Percentiles rank a stretch among this genome's conserved stretches.
Conservation (phyloP, 2,329 filamentous ascomycete species). For the Westerdykella aurantiaca region DNA sequence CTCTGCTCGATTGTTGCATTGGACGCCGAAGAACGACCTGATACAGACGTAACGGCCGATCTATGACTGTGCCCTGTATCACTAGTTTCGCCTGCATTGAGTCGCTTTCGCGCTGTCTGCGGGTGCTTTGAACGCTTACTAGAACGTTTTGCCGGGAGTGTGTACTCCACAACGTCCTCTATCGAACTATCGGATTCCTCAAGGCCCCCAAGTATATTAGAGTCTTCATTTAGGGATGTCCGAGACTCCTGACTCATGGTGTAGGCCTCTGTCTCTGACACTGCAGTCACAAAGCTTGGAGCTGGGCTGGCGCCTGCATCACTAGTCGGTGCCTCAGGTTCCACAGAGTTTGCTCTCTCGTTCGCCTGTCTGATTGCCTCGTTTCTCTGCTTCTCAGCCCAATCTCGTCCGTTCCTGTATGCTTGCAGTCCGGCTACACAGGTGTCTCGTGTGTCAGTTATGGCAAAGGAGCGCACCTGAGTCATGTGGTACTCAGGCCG, state of each 20-base stretch:
- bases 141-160: conserved; percentile 7
- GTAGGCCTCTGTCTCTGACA: conserved; percentile 10
- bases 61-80: not conserved
- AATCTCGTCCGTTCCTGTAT: conserved; percentile 14
- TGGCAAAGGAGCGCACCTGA: conserved; percentile 6
- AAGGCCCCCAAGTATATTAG: not conserved
- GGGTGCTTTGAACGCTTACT: conserved; percentile 4
- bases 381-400: conserved; percentile 11
- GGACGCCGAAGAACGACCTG: too few relatives aligned
- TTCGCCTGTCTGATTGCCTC: conserved; percentile 13
- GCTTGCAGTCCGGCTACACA: conserved; percentile 8
- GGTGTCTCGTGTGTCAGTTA: conserved; percentile 8
- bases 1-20: conserved; percentile 1
- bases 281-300: conserved; percentile 13
- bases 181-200: conserved; percentile 7
- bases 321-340: conserved; percentile 4
- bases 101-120: conserved; percentile 8
- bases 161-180: conserved; percentile 5
- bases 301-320: conserved; percentile 9
- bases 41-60: too few relatives aligned
- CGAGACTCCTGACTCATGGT: conserved; percentile 11
- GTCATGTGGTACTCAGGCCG: conserved; percentile 42
- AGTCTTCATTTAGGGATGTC: conserved; percentile 11
- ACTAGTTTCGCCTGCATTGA: not conserved
- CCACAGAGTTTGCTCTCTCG: conserved; percentile 8